Base-by-base conservation (phyloP, 1,284 basidiomycete species). In the Termitomyces sp. region DNA sequence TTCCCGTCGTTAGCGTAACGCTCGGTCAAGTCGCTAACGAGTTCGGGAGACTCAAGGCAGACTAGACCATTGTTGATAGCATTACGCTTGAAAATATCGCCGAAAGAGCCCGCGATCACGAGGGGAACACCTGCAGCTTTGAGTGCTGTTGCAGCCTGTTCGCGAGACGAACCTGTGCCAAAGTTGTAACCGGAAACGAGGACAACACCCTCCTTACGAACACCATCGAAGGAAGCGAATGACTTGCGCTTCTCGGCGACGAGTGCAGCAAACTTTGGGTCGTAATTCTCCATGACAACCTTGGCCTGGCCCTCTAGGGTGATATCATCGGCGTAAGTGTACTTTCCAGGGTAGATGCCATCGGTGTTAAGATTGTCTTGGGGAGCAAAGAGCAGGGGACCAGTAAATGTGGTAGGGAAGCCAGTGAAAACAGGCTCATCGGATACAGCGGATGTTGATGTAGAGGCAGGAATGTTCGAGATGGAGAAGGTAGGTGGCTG, bases 231-330 rank as follows among this genome's bases (percentile, higher is more conserved):
- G 1, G 64, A 47, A 33, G 56, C 44, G n/a, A 66, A 64, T 38
- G 67, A 42, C 58, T 73, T 57, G 53, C 73, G 73, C 24, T 95
- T 76, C 2, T 80, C 73, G 1, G 85, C 81, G 50, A 95, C 87
- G 45, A 85, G 83, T 1, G 73, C 57, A 12, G 96, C 92, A 67
- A 99, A 99, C 0, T 76, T 70, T 0, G 92, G 86, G 66, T 99
- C 96, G 72, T 99, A 99, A 77, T 99, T 99, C 77, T 99, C 96
- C 91, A 94, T 93, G 33, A 98, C 96, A n/a, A 99, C 91, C 66
- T 97, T 84, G 1, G 94, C 95, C 70, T 99, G 96, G 30, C 88
- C 84, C 61, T 88, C 87, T 34, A 95, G 92, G 0, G 96, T 98
- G 67, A 99, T 98, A 68, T 98, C 97, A 70, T 99, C 96, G 71